Percentiles rank a stretch among this genome's conserved stretches.
phyloP scores from a whole-genome alignment of 2,329 filamentous ascomycete genomes.

The Curvularia spicifera region DNA sequence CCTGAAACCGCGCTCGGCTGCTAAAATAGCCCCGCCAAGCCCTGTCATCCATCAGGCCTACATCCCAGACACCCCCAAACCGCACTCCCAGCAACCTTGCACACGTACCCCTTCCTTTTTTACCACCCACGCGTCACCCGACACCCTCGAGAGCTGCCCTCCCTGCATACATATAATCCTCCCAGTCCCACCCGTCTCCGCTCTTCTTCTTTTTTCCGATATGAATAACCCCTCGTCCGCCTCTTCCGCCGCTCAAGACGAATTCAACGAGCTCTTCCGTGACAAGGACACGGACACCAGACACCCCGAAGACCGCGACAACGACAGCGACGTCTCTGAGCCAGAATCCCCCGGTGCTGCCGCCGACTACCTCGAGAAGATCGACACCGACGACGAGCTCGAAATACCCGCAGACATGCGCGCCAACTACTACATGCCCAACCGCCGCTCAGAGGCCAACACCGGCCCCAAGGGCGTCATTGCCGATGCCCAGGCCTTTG shows the following conservation, averaged over 20 bases:
- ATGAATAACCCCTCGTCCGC: slow-evolving; percentile 51
- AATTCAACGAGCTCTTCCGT: slow-evolving; percentile 59
- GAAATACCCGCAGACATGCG: slow-evolving; percentile 61
- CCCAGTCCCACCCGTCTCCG: slow-evolving; percentile 15
- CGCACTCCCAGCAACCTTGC: slow-evolving; percentile 12
- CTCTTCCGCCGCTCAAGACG: slow-evolving; percentile 53
- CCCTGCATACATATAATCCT: slow-evolving; percentile 35
- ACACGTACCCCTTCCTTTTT: slow-evolving; percentile 15
- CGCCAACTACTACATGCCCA: slow-evolving; percentile 62
- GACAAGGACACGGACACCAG: slow-evolving; percentile 52
- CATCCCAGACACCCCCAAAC: slow-evolving; percentile 14
- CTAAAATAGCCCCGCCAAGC: slow-evolving; percentile 28
- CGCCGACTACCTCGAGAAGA: slow-evolving; percentile 64
- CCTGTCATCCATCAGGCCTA: slow-evolving; percentile 13
- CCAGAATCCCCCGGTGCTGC: slow-evolving; percentile 58
- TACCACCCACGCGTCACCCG: slow-evolving; percentile 12
- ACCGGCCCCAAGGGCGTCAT: slow-evolving; percentile 89
- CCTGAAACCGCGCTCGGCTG: slow-evolving; percentile 14
- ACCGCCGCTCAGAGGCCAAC: slow-evolving; percentile 70
- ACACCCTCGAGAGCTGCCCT: slow-evolving; percentile 2
- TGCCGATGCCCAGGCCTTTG: slow-evolving; percentile 79
- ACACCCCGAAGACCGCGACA: slow-evolving; percentile 57
- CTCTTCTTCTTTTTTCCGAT: slow-evolving; percentile 27
- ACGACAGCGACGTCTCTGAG: slow-evolving; percentile 69
- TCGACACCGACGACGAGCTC: slow-evolving; percentile 58